These are phyloP conservation scores for Shiraia sp. DNA, from an alignment of 2,329 filamentous ascomycete species.

Conservation along the genomic window DNA sequence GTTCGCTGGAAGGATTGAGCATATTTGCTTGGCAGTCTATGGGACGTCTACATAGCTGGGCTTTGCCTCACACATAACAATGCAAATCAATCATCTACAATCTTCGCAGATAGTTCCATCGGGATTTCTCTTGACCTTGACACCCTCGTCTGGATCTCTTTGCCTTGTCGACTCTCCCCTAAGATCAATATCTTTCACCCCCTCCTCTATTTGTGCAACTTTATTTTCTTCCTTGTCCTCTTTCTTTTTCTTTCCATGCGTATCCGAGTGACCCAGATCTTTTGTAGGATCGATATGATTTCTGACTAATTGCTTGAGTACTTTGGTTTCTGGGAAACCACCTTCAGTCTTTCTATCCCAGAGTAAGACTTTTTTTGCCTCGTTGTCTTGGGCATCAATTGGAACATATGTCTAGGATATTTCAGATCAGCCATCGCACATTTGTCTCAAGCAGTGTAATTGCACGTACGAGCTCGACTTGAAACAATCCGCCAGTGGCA, in stretches of 20 bases:
- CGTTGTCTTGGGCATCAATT: constrained; percentile 9
- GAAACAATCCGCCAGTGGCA: constrained; percentile 80
- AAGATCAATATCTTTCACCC: no score
- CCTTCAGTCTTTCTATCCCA: constrained; percentile 90
- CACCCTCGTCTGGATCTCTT: neutral
- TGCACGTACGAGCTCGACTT: constrained; percentile 66
- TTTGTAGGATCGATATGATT: constrained; percentile 79
- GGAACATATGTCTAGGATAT: constrained; percentile 32
- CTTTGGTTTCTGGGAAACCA: constrained; percentile 93
- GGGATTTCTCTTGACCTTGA: constrained; percentile 33
- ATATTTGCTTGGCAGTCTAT: no score
- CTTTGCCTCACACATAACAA: neutral
- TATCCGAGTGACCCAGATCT: constrained; percentile 73
- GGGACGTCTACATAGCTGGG: neutral
- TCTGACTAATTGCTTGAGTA: constrained; percentile 81
- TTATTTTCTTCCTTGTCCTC: constrained; percentile 6
- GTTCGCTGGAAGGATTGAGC: no score
- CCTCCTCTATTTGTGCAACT: constrained; percentile 1
- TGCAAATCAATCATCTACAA: constrained; percentile 27
- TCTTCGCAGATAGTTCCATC: constrained; percentile 45
- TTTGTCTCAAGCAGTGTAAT: neutral
- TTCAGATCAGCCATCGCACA: neutral
- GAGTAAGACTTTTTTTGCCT: constrained; percentile 60
- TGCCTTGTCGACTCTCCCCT: no score
- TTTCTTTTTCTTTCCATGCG: constrained; percentile 41